These are phyloP conservation scores for Quambalaria eucalypti DNA, from an alignment of 1,284 basidiomycete species.

Conservation along the genomic window DNA sequence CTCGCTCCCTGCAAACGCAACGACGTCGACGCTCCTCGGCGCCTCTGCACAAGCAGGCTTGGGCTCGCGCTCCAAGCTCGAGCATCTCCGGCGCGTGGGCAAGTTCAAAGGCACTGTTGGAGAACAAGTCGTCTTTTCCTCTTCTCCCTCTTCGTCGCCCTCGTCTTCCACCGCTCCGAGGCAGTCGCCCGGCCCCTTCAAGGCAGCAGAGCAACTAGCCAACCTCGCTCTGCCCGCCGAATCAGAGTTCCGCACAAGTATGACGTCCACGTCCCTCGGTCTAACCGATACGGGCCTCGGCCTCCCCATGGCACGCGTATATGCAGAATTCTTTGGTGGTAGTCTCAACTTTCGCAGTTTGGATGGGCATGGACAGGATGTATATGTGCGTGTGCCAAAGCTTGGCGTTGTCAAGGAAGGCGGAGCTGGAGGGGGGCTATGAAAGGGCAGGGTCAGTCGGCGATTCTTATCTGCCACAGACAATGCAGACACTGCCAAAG, in stretches of 20 bases:
- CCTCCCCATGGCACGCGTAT: constrained; percentile 36
- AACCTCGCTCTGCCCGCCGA: background rate
- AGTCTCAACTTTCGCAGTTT: constrained; percentile 69
- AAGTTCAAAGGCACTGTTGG: constrained; percentile 36
- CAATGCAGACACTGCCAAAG: no score
- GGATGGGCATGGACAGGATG: constrained; percentile 76
- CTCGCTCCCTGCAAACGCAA: background rate
- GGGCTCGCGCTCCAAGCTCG: constrained; percentile 16
- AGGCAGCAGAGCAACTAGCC: background rate
- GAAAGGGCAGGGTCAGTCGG: no score
- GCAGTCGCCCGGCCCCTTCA: background rate
- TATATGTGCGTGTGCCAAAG: constrained; percentile 68
- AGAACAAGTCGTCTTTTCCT: constrained; percentile 17
- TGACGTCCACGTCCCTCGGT: constrained; percentile 1
- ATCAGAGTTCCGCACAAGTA: background rate
- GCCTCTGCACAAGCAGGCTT: constrained; percentile 6
- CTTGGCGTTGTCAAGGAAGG: constrained; percentile 71
- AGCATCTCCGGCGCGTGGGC: constrained; percentile 20
- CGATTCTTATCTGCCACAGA: no score
- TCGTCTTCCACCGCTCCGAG: background rate
- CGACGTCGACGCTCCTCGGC: constrained; percentile 1
- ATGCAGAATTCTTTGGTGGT: constrained; percentile 54
- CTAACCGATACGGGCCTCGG: constrained; percentile 35
- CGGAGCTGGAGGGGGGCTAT: no score
- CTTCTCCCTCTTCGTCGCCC: background rate